Conservation (phyloP, 148 eudicot species). For the Persicaria maculosa region DNA sequence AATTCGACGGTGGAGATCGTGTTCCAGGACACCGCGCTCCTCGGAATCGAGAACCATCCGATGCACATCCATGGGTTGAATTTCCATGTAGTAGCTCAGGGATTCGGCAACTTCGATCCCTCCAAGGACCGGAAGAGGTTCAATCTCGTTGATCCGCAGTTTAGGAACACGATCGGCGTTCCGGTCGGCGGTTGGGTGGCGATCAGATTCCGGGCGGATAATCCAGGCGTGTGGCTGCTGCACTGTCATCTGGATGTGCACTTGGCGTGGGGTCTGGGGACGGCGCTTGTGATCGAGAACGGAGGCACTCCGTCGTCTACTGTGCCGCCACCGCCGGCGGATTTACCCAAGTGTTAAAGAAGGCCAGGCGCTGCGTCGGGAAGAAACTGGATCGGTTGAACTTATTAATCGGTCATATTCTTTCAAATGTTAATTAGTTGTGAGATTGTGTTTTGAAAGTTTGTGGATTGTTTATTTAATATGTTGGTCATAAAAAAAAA, state of each 20-base stretch:
- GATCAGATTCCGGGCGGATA: slow-evolving; percentile 58
- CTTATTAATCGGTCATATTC: too few relatives aligned
- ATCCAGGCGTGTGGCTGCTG: slow-evolving; percentile 76
- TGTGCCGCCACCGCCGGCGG: background rate
- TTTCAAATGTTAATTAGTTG: too few relatives aligned
- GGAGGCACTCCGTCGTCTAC: slow-evolving; percentile 25
- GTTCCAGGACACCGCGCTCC: slow-evolving; percentile 27
- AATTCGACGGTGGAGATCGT: slow-evolving; percentile 40
- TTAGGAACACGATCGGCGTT: slow-evolving; percentile 52
- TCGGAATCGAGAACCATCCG: too few relatives aligned
- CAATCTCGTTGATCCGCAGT: slow-evolving; percentile 38
- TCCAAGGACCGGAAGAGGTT: slow-evolving; percentile 28
- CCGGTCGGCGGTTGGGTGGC: slow-evolving; percentile 66
- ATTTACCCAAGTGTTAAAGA: slow-evolving; percentile 8
- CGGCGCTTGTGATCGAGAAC: slow-evolving; percentile 48
- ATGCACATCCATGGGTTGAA: slow-evolving; percentile 47
- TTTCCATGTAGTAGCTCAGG: slow-evolving; percentile 36
- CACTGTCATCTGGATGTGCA: slow-evolving; percentile 71
- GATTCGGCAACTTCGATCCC: slow-evolving; percentile 39
- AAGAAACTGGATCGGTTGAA: too few relatives aligned
- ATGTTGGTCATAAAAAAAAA: too few relatives aligned
- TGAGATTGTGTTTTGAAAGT: too few relatives aligned
- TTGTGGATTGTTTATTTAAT: too few relatives aligned
- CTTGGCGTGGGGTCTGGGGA: slow-evolving; percentile 50
- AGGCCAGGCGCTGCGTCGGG: too few relatives aligned